Conservation (phyloP, 148 eudicot genomes). For the Fagopyrum tataricum region DNA sequence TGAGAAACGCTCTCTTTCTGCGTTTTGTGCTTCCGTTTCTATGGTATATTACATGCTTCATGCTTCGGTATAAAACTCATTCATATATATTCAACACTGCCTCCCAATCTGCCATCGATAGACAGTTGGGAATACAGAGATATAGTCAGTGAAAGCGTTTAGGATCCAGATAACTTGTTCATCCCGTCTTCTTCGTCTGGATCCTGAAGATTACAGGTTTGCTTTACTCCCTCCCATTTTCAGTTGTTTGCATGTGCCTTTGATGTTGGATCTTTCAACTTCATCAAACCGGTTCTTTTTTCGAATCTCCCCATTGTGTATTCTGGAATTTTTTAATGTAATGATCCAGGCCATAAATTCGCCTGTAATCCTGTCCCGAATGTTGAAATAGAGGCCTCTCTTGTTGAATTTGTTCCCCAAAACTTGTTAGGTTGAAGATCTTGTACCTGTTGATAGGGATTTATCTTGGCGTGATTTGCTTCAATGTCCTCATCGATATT, state of each 20-base stretch:
- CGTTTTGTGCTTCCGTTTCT: constrained; percentile 1
- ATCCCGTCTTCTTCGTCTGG: not conserved
- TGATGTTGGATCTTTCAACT: not conserved
- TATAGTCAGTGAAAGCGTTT: not conserved
- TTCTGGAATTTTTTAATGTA: not conserved
- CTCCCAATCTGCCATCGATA: not conserved
- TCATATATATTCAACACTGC: not conserved
- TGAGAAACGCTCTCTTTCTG: constrained; percentile 6
- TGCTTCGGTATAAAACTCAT: not conserved
- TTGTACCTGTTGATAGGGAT: not conserved
- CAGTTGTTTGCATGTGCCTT: too few species aligned
- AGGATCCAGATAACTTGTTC: not conserved
- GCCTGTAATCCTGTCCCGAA: not conserved
- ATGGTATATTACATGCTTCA: constrained; percentile 9
- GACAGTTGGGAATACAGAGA: not conserved
- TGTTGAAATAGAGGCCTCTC: not conserved
- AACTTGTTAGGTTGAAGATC: too few species aligned
- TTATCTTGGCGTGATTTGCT: not conserved
- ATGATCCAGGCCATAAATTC: not conserved
- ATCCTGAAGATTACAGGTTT: constrained; percentile 12
- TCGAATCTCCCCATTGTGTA: not conserved
- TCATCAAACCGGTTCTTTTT: not conserved
- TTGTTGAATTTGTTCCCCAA: not conserved
- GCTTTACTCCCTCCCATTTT: not conserved
- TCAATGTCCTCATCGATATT: not conserved